These are phyloP conservation scores for Brassica juncea DNA, from an alignment of 345 rosid genomes.

Conservation along the genomic window DNA sequence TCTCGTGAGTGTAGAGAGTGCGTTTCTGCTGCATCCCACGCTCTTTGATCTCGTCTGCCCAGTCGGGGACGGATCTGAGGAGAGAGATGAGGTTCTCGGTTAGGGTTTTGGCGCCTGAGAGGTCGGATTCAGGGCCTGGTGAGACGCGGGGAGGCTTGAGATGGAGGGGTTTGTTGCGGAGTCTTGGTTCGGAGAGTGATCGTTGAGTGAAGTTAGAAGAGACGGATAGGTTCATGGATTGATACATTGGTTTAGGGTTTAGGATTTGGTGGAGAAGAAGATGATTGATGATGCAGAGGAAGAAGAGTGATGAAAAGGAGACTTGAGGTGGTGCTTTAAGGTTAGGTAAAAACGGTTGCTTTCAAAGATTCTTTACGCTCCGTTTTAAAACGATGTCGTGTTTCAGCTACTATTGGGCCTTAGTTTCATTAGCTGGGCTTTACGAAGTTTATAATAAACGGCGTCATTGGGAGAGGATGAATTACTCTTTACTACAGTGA, in stretches of 20 bases:
- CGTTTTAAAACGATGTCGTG: not conserved
- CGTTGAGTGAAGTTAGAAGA: constrained; percentile 25
- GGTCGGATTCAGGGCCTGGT: constrained; percentile 16
- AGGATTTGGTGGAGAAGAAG: constrained; percentile 22
- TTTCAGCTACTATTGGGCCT: not conserved
- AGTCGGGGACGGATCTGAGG: constrained; percentile 70
- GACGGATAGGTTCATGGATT: constrained; percentile 43
- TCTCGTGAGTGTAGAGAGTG: constrained; percentile 68
- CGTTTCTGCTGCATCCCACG: constrained; percentile 77
- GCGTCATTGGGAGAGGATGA: not conserved
- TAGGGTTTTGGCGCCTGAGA: not conserved
- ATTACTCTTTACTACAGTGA: not conserved
- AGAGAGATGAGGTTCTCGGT: constrained; percentile 28
- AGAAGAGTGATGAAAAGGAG: not conserved
- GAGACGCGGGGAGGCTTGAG: constrained; percentile 40
- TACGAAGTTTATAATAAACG: not conserved
- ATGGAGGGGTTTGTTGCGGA: constrained; percentile 17
- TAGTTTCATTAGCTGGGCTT: not conserved
- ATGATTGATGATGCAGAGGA: constrained; percentile 14
- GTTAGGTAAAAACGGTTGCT: constrained; percentile 23
- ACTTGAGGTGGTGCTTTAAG: constrained; percentile 18
- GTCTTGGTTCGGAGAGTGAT: constrained; percentile 38
- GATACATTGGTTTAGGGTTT: constrained; percentile 50
- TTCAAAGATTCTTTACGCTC: not conserved
- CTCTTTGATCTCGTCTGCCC: constrained; percentile 84